Evolutionary conservation across 1,284 basidiomycete species (phyloP).

Genomic region (Irpex rosettiformis): DNA sequence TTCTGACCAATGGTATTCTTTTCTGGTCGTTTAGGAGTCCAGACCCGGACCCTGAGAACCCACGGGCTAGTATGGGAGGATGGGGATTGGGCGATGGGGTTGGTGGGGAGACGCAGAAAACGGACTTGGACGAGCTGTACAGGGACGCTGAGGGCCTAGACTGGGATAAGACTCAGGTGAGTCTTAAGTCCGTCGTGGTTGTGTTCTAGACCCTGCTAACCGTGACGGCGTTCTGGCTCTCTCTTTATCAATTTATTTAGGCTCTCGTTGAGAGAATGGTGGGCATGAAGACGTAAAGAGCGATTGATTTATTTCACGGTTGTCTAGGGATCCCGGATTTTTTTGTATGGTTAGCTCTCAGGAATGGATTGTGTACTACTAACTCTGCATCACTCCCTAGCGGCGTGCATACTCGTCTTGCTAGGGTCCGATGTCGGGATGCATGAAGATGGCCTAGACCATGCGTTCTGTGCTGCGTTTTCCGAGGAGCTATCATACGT

Average conservation of each 20-base stretch:
- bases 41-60: constrained; percentile 43
- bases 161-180: constrained; percentile 66
- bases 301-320: not conserved
- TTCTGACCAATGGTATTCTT: not conserved
- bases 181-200: constrained; percentile 8
- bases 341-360: not conserved
- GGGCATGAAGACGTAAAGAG: constrained; percentile 40
- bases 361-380: constrained; percentile 1
- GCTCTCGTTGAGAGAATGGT: constrained; percentile 63
- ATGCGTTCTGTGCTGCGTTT: too few species aligned
- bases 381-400: not conserved
- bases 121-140: constrained; percentile 25
- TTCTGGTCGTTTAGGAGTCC: constrained; percentile 38
- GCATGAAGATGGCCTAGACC: too few species aligned
- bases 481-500: too few species aligned
- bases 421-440: too few species aligned
- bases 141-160: constrained; percentile 39
- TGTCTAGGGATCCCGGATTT: not conserved
- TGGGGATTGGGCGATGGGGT: constrained; percentile 60
- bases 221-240: too few species aligned
- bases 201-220: not conserved
- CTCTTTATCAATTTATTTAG: constrained; percentile 25
- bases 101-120: constrained; percentile 36
- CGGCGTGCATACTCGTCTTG: too few species aligned
- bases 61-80: constrained; percentile 49